These are phyloP conservation scores for Peterozyma toletana DNA, from an alignment of 805 yeast genomes.

Conservation along the genomic window DNA sequence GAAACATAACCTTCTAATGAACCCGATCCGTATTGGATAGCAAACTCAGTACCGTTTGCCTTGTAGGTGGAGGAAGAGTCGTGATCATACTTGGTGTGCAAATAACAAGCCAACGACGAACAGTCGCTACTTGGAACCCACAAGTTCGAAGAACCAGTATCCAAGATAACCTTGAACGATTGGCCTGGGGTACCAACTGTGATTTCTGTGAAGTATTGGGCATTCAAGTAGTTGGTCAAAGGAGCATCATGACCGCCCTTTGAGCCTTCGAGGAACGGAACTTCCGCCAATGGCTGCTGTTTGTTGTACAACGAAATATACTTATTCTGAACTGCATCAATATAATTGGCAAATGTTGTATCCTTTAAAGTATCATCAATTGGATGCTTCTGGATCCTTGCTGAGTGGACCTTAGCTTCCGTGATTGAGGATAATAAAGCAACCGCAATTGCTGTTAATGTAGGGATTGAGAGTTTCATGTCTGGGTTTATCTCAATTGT, in stretches of 20 bases:
- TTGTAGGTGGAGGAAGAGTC: conserved; percentile 74
- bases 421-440: conserved; percentile 20
- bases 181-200: conserved; percentile 91
- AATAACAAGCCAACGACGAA: conserved; percentile 88
- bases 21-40: conserved; percentile 90
- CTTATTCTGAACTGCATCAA: conserved; percentile 39
- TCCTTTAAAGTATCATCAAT: conserved; percentile 39
- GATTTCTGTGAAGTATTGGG: conserved; percentile 93
- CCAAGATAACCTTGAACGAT: conserved; percentile 86
- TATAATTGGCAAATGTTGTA: conserved; percentile 36
- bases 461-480: conserved; percentile 25
- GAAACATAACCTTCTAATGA: conserved; percentile 88
- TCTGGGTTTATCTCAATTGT: not conserved
- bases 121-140: conserved; percentile 94
- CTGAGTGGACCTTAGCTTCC: conserved; percentile 41
- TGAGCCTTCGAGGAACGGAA: conserved; percentile 33
- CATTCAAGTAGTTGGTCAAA: conserved; percentile 87
- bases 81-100: conserved; percentile 89
- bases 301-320: conserved; percentile 31
- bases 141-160: conserved; percentile 93
- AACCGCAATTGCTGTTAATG: conserved; percentile 36
- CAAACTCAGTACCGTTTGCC: conserved; percentile 80
- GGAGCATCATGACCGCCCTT: conserved; percentile 65
- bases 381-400: conserved; percentile 40
- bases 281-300: conserved; percentile 21